Percentiles rank a stretch among this genome's conserved stretches.
These are phyloP conservation scores for Chondrostereum purpureum DNA, from an alignment of 1,284 basidiomycete genomes.

Conservation along the genomic window DNA sequence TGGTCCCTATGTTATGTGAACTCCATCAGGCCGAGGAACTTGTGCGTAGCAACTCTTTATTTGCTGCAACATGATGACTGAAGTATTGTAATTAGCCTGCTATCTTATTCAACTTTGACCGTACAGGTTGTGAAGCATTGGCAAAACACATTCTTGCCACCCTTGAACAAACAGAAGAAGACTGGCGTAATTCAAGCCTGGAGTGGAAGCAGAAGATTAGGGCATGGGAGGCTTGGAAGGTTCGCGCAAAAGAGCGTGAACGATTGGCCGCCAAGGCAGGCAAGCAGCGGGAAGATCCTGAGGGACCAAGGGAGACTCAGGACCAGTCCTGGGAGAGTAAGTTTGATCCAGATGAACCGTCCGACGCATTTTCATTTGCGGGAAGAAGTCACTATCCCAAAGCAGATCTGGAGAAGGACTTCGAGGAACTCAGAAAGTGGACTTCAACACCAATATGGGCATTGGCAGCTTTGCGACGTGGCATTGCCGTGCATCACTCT, in stretches of 20 bases:
- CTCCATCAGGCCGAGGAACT: constrained; percentile 43
- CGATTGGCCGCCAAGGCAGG: constrained; percentile 29
- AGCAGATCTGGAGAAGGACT: constrained; percentile 43
- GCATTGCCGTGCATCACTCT: constrained; percentile 63
- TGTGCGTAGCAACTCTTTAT: too few species aligned
- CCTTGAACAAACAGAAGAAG: constrained; percentile 36
- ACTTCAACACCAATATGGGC: constrained; percentile 35
- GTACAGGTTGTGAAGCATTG: constrained; percentile 51
- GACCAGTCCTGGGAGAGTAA: constrained; percentile 41
- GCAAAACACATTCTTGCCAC: constrained; percentile 28
- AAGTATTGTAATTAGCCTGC: constrained; percentile 40
- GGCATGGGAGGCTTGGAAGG: constrained; percentile 46
- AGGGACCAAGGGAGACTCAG: constrained; percentile 20
- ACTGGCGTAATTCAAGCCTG: constrained; percentile 41
- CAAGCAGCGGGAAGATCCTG: constrained; percentile 33
- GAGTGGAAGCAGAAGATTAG: constrained; percentile 47
- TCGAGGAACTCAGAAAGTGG: constrained; percentile 33
- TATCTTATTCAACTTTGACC: constrained; percentile 61
- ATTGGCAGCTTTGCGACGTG: constrained; percentile 42
- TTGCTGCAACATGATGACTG: constrained; percentile 4
- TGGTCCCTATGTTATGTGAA: constrained; percentile 49
- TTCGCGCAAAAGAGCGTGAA: constrained; percentile 37
- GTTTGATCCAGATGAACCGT: constrained; percentile 54
- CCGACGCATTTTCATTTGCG: constrained; percentile 54
- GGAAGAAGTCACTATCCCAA: constrained; percentile 36